Conservation (phyloP, 2,329 filamentous ascomycete species). For the Calonectria henricotiae region DNA sequence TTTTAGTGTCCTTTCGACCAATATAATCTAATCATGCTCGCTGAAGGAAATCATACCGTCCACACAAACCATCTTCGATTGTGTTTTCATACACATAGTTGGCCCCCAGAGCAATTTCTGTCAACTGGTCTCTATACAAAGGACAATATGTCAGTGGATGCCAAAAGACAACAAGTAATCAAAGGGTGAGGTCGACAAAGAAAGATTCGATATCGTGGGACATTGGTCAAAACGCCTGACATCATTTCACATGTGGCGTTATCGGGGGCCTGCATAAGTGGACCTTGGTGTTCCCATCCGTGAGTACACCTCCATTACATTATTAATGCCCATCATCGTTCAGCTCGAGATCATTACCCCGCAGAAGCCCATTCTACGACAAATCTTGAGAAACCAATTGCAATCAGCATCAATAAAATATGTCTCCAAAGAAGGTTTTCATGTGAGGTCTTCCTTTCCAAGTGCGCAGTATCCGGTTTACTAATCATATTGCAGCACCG, state of each 20-base stretch:
- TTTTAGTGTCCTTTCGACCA: too few relatives aligned
- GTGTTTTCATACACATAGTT: too few relatives aligned
- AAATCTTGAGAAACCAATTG: background rate
- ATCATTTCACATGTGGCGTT: background rate
- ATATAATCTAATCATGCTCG: too few relatives aligned
- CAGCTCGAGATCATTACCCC: constrained; percentile 7
- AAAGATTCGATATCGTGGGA: background rate
- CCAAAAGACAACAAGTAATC: background rate
- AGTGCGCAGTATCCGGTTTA: background rate
- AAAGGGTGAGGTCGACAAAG: background rate
- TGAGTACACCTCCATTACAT: background rate
- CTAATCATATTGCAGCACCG: constrained; percentile 16
- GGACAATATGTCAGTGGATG: too few relatives aligned
- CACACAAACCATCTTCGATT: too few relatives aligned
- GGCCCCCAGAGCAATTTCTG: too few relatives aligned
- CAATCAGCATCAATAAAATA: background rate
- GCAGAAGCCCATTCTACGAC: background rate
- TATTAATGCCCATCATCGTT: constrained; percentile 6
- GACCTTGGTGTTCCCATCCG: constrained; percentile 6
- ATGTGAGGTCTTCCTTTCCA: constrained; percentile 4
- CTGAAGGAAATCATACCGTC: too few relatives aligned
- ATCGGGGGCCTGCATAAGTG: constrained; percentile 9
- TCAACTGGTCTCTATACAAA: too few relatives aligned
- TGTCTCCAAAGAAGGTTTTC: constrained; percentile 23
- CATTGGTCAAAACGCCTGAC: background rate